phyloP scores from a whole-genome alignment of 768 basidiomycete species.

The Rhodotorula toruloides region DNA sequence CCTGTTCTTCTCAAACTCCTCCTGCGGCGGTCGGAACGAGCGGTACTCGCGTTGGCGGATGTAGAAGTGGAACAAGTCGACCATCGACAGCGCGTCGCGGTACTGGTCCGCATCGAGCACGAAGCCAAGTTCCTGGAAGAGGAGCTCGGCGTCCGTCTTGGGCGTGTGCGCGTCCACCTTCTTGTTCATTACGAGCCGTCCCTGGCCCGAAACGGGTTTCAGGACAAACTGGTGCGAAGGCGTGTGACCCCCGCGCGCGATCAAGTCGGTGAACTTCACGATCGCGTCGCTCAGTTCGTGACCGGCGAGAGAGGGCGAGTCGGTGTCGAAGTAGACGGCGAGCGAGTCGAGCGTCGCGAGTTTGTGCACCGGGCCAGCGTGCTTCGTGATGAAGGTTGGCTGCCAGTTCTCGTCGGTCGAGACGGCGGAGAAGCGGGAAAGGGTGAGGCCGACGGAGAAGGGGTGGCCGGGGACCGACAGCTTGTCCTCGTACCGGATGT shows the following conservation, averaged over 20 bases:
- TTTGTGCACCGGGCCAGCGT: constrained; percentile 84
- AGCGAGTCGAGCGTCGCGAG: constrained; percentile 79
- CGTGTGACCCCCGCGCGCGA: constrained; percentile 37
- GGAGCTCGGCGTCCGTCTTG: constrained; percentile 75
- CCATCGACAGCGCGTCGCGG: constrained; percentile 79
- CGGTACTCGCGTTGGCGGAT: constrained; percentile 74
- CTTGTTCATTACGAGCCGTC: constrained; percentile 79
- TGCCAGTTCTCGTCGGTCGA: constrained; percentile 86
- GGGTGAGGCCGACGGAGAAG: constrained; percentile 83
- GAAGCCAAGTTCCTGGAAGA: constrained; percentile 89
- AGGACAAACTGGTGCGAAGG: constrained; percentile 84
- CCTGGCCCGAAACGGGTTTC: constrained; percentile 92
- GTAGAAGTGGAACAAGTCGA: constrained; percentile 97
- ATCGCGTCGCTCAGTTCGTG: constrained; percentile 62
- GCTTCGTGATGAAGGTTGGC: constrained; percentile 86
- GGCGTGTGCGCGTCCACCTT: constrained; percentile 67
- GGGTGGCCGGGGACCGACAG: constrained; percentile 95
- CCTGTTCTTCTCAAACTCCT: constrained; percentile 58
- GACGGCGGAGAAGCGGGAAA: constrained; percentile 77
- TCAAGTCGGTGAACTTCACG: constrained; percentile 65
- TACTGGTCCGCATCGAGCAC: constrained; percentile 90
- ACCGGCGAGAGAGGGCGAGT: constrained; percentile 71
- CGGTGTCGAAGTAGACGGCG: constrained; percentile 91
- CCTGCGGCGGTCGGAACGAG: constrained; percentile 66
- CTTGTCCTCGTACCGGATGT: constrained; percentile 92